A percentile compares a stretch with the other conserved stretches of the same genome.
Conservation (phyloP, 257 asterid species). For the Cruciata laevipes region DNA sequence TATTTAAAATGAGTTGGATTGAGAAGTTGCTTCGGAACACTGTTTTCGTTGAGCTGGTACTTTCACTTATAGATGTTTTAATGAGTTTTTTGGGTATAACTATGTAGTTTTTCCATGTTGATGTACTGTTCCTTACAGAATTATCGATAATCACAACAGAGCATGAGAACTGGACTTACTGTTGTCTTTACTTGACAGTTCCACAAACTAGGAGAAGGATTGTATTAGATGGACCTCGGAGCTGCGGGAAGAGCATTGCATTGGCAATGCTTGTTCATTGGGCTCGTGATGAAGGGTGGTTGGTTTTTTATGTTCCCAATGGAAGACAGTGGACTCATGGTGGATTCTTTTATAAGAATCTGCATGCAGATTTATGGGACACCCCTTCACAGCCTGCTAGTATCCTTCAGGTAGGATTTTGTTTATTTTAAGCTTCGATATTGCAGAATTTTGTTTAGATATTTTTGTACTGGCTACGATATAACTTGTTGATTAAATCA, state of each 20-base stretch:
- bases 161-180: conserved; percentile 7
- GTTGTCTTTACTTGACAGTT: conserved; percentile 39
- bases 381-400: conserved; percentile 86
- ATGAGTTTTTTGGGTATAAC: neutral
- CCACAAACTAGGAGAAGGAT: conserved; percentile 60
- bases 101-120: neutral
- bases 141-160: neutral
- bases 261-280: conserved; percentile 94
- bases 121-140: neutral
- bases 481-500: neutral
- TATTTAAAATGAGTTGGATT: neutral
- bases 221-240: conserved; percentile 75
- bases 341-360: conserved; percentile 78
- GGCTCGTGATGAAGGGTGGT: conserved; percentile 99
- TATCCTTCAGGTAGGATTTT: conserved; percentile 49
- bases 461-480: neutral
- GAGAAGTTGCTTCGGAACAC: neutral
- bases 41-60: neutral
- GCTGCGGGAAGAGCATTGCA: conserved; percentile 90
- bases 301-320: conserved; percentile 79
- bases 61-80: neutral
- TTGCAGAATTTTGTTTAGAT: neutral
- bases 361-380: conserved; percentile 74
- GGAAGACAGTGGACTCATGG: conserved; percentile 94
- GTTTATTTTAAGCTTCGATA: neutral